phyloP scores from a whole-genome alignment of 2,329 filamentous ascomycete species.

The Phialemoniopsis sp. region DNA sequence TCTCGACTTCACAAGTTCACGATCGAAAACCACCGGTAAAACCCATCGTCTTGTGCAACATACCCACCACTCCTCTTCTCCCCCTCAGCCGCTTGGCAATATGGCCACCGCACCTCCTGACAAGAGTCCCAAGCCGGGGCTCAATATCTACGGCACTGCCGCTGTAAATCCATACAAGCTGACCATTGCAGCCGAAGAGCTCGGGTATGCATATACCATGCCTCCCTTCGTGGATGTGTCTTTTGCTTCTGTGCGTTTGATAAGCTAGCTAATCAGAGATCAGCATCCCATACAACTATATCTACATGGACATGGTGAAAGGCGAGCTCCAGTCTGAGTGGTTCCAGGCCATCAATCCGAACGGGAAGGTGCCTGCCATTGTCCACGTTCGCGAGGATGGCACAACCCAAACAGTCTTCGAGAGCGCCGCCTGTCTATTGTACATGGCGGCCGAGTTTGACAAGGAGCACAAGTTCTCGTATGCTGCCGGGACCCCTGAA shows the following conservation, averaged over 20 bases:
- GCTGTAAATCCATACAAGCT: slow-evolving; percentile 15
- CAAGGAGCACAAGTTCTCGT: slow-evolving; percentile 15
- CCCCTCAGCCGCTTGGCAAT: background rate
- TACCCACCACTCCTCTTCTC: no score
- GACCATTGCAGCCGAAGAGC: slow-evolving; percentile 15
- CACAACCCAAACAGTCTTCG: slow-evolving; percentile 14
- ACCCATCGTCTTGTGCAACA: no score
- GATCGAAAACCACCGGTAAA: no score
- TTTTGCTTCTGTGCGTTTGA: background rate
- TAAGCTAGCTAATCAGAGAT: background rate
- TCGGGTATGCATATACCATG: no score
- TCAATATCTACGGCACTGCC: slow-evolving; percentile 14
- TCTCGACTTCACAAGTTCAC: no score
- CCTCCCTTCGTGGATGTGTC: background rate
- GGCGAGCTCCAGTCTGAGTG: slow-evolving; percentile 12
- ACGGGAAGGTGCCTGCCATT: slow-evolving; percentile 15
- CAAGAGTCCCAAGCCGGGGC: slow-evolving; percentile 14
- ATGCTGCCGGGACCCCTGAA: slow-evolving; percentile 11
- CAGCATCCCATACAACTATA: slow-evolving; percentile 13
- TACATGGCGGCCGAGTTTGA: slow-evolving; percentile 17
- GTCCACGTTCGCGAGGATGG: slow-evolving; percentile 17
- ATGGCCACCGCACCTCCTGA: slow-evolving; percentile 11
- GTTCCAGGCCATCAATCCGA: slow-evolving; percentile 16
- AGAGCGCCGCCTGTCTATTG: slow-evolving; percentile 17
- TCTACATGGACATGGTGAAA: slow-evolving; percentile 10